These are phyloP conservation scores for Cladosporium sp. DNA, from an alignment of 2,329 filamentous ascomycete species.

Conservation along the genomic window DNA sequence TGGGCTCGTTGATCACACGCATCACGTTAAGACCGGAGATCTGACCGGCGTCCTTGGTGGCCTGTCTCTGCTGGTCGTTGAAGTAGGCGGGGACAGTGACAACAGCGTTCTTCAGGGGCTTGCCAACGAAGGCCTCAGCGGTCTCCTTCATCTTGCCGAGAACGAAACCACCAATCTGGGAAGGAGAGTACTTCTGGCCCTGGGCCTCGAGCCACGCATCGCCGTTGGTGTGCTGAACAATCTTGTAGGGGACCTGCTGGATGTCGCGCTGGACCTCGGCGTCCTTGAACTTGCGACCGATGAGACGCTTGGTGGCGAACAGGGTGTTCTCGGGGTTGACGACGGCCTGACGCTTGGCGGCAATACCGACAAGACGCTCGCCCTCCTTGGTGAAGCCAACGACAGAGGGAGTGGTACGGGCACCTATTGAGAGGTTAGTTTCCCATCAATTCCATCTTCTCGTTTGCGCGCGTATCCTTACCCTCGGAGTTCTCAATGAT, in stretches of 20 bases:
- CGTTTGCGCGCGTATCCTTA: conserved; percentile 37
- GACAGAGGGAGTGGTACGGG: conserved; percentile 86
- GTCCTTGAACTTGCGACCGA: conserved; percentile 95
- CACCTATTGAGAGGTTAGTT: conserved; percentile 51
- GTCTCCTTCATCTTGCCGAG: conserved; percentile 99
- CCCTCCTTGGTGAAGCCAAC: conserved; percentile 94
- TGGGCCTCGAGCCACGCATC: conserved; percentile 94
- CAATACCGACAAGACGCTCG: conserved; percentile 93
- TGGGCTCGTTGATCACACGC: conserved; percentile 97
- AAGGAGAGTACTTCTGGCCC: conserved; percentile 93
- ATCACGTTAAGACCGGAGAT: conserved; percentile 95
- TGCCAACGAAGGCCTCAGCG: conserved; percentile 85
- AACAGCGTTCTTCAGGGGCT: conserved; percentile 89
- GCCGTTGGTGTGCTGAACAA: conserved; percentile 92
- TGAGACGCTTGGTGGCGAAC: conserved; percentile 97
- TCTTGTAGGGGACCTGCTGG: conserved; percentile 98
- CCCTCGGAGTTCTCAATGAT: conserved; percentile 98
- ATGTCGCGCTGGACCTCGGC: conserved; percentile 92
- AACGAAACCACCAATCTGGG: conserved; percentile 95
- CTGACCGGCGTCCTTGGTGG: conserved; percentile 96
- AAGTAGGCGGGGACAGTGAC: conserved; percentile 98
- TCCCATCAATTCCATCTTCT: not conserved
- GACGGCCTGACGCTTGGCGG: conserved; percentile 95
- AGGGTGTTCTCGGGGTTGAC: conserved; percentile 98
- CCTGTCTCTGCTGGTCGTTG: conserved; percentile 96